Percentiles rank a stretch among this genome's conserved stretches.
Evolutionary conservation across 1,139 yeast genomes (phyloP).

Genomic region (Pichia sp.): DNA sequence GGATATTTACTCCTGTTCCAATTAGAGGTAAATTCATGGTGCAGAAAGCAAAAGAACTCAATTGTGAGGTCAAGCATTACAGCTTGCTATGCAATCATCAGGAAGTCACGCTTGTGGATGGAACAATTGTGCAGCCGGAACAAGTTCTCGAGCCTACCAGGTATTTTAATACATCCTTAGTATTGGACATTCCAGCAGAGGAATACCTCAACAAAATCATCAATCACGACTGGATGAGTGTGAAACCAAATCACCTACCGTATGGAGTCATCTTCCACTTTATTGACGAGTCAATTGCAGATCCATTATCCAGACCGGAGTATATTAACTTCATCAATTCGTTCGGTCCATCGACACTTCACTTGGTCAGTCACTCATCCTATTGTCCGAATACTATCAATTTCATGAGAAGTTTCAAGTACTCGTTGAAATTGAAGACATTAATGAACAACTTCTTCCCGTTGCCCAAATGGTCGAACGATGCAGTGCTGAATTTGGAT

Average conservation of each 20-base stretch:
- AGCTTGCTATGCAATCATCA: constrained; percentile 55
- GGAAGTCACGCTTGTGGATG: constrained; percentile 51
- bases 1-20: constrained; percentile 58
- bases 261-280: constrained; percentile 60
- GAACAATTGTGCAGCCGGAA: constrained; percentile 52
- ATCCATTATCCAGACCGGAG: constrained; percentile 29
- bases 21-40: constrained; percentile 74
- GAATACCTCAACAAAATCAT: constrained; percentile 44
- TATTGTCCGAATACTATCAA: constrained; percentile 55
- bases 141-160: constrained; percentile 67
- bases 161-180: constrained; percentile 49
- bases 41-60: constrained; percentile 56
- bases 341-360: constrained; percentile 46
- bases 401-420: constrained; percentile 47
- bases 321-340: constrained; percentile 40
- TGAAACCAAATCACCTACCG: constrained; percentile 15
- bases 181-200: constrained; percentile 66
- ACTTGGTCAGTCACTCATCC: constrained; percentile 64
- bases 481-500: constrained; percentile 11
- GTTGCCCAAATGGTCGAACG: constrained; percentile 25
- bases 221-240: constrained; percentile 26
- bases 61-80: constrained; percentile 59
- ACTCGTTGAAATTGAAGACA: constrained; percentile 50
- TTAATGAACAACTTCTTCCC: constrained; percentile 36
- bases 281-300: constrained; percentile 55